phyloP scores from a whole-genome alignment of 306 rosid species.

The Vachellia collinsii region DNA sequence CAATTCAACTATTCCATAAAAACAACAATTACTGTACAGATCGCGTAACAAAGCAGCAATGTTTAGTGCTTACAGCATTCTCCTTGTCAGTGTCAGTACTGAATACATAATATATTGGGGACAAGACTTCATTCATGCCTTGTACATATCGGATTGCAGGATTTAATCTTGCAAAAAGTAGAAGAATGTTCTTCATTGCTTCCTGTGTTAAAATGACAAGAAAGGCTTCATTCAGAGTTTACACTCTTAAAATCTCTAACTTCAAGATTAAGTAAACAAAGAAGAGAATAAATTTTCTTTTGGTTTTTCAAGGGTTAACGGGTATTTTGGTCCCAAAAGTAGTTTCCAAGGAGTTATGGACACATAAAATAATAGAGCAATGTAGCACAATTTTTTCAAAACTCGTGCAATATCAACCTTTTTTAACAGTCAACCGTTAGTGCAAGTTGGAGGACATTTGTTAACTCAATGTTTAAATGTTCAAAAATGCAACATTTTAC shows the following conservation, averaged over 20 bases:
- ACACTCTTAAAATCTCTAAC: neutral
- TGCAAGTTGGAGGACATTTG: too few species aligned
- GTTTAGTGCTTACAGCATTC: constrained; percentile 62
- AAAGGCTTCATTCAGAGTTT: constrained; percentile 11
- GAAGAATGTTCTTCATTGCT: constrained; percentile 78
- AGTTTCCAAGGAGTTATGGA: too few species aligned
- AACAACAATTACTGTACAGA: neutral
- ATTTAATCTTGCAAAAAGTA: constrained; percentile 72
- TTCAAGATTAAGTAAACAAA: neutral
- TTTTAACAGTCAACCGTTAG: too few species aligned
- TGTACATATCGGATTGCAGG: constrained; percentile 83
- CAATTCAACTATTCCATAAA: constrained; percentile 14
- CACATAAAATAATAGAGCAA: too few species aligned
- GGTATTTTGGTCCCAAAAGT: too few species aligned
- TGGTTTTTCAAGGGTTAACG: too few species aligned
- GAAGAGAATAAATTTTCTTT: neutral
- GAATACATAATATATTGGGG: constrained; percentile 72
- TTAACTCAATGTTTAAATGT: too few species aligned
- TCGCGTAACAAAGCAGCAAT: constrained; percentile 21
- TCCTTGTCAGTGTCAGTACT: constrained; percentile 61
- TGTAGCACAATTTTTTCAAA: too few species aligned
- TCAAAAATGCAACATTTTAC: too few species aligned
- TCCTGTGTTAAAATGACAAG: constrained; percentile 51
- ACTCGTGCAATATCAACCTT: too few species aligned
- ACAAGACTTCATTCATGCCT: constrained; percentile 94